phyloP scores from a whole-genome alignment of 2,329 filamentous ascomycete genomes.

The Sporothrix pallida region DNA sequence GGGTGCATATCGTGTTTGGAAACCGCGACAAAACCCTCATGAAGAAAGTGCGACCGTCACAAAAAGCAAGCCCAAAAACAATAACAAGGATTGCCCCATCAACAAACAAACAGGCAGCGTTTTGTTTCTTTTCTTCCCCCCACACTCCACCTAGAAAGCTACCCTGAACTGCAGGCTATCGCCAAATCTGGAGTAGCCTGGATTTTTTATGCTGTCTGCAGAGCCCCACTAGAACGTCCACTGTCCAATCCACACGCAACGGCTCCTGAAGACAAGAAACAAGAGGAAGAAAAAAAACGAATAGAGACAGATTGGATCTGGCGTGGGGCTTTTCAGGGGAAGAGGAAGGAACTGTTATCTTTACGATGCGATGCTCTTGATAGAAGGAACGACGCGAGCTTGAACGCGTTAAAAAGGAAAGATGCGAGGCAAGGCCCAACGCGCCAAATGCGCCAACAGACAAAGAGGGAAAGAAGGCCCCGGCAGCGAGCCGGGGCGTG shows the following conservation, averaged over 20 bases:
- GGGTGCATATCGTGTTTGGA: not conserved
- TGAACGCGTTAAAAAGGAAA: not conserved
- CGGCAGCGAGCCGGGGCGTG: conserved; percentile 26
- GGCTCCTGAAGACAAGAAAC: conserved; percentile 11
- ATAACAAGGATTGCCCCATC: conserved; percentile 27
- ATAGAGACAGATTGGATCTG: not conserved
- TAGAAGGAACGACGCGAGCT: not conserved
- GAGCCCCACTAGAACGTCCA: conserved; percentile 11
- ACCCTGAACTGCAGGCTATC: conserved; percentile 10
- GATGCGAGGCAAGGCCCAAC: not conserved
- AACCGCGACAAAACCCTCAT: not conserved
- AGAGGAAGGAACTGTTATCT: not conserved
- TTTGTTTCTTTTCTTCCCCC: conserved; percentile 20
- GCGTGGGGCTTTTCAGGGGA: conserved; percentile 14
- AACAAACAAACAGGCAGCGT: conserved; percentile 26
- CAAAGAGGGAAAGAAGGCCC: not conserved
- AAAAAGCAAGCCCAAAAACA: conserved; percentile 1
- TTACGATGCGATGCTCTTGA: too few species aligned
- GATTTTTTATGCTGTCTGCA: not conserved
- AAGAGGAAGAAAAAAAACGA: not conserved
- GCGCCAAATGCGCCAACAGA: not conserved
- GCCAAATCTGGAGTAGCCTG: conserved; percentile 28
- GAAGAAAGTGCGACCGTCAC: conserved; percentile 26
- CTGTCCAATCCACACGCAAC: not conserved
- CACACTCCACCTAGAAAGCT: conserved; percentile 25